Evolutionary conservation across 768 basidiomycete genomes (phyloP).

Genomic region (Filobasidium floriforme): DNA sequence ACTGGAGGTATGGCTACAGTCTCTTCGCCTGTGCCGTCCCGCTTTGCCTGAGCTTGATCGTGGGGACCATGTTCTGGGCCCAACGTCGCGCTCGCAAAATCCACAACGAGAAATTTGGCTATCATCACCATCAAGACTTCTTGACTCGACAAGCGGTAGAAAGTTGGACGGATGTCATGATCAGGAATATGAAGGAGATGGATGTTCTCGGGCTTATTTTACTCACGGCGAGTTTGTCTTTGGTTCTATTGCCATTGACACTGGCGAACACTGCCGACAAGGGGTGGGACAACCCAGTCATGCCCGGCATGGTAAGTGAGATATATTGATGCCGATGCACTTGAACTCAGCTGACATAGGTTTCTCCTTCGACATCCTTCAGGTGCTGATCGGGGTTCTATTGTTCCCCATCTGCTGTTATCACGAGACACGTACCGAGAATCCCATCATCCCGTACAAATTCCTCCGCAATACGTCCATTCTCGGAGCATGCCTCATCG

Average conservation of each 20-base stretch:
- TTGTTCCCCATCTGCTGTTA: conserved; percentile 27
- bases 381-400: conserved; percentile 12
- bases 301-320: conserved; percentile 27
- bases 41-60: conserved; percentile 40
- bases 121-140: background rate
- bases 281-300: conserved; percentile 40
- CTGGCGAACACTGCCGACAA: conserved; percentile 29
- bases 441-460: conserved; percentile 58
- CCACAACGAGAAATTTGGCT: conserved; percentile 15
- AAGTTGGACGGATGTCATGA: background rate
- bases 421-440: conserved; percentile 51
- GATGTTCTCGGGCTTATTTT: conserved; percentile 35
- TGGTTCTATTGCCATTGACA: conserved; percentile 44
- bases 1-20: conserved; percentile 48
- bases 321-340: background rate
- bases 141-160: background rate
- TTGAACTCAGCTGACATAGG: background rate
- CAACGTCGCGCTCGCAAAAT: conserved; percentile 37
- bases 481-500: conserved; percentile 56
- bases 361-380: background rate
- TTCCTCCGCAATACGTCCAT: conserved; percentile 59
- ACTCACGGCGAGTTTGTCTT: conserved; percentile 39
- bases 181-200: conserved; percentile 13
- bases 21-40: conserved; percentile 45
- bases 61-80: conserved; percentile 44